phyloP scores from a whole-genome alignment of 192 early-diverging fungal genomes.

The Gigaspora rosea region DNA sequence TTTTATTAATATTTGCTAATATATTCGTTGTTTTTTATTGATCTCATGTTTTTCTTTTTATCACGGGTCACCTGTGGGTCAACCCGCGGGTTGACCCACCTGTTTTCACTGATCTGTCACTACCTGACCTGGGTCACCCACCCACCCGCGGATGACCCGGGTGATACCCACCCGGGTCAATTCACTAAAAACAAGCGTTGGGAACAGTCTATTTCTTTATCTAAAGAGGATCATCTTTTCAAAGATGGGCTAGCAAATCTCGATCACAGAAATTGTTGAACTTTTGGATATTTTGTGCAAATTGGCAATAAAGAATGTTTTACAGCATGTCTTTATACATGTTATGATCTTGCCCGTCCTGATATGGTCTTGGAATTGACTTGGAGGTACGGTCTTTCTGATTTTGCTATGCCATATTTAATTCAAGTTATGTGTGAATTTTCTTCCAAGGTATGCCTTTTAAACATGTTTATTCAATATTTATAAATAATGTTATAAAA shows the following conservation, averaged over 20 bases:
- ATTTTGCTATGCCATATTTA: constrained; percentile 98
- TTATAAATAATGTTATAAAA: too few species aligned
- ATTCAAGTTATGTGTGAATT: constrained; percentile 90
- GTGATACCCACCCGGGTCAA: too few species aligned
- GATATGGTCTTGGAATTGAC: constrained; percentile 93
- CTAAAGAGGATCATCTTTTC: constrained; percentile 96
- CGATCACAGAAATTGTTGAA: constrained; percentile 87
- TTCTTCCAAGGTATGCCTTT: constrained; percentile 73
- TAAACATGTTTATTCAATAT: background rate
- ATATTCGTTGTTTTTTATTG: too few species aligned
- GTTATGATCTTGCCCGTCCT: constrained; percentile 93
- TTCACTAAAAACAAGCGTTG: constrained; percentile 96
- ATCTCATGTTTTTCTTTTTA: too few species aligned
- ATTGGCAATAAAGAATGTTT: constrained; percentile 91
- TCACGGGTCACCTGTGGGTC: too few species aligned
- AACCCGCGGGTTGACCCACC: too few species aligned
- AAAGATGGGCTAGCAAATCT: constrained; percentile 96
- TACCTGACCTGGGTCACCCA: too few species aligned
- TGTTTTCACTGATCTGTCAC: too few species aligned
- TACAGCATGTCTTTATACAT: constrained; percentile 88
- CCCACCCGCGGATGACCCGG: too few species aligned
- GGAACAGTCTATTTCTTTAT: constrained; percentile 91
- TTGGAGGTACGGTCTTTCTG: constrained; percentile 86
- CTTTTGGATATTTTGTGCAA: constrained; percentile 94
- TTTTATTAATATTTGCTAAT: too few species aligned